phyloP scores from a whole-genome alignment of 73 alveolate genomes.

The Tetrahymena elliotti region DNA sequence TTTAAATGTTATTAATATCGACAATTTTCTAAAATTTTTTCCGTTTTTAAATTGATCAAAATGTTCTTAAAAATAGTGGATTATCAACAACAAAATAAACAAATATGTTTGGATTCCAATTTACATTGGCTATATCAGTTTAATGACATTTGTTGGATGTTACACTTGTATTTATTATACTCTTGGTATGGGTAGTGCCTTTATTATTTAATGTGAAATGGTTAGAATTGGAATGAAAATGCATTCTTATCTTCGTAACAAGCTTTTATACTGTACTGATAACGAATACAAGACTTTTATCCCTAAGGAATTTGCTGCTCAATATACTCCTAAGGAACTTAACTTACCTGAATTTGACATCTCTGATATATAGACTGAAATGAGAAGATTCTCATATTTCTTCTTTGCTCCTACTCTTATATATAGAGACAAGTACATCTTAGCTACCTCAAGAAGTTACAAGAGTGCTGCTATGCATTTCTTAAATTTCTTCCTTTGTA shows the following conservation, averaged over 20 bases:
- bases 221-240: conserved; percentile 70
- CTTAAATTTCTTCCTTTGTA: conserved; percentile 37
- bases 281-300: conserved; percentile 44
- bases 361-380: conserved; percentile 31
- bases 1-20: background rate
- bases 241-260: conserved; percentile 80
- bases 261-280: conserved; percentile 54
- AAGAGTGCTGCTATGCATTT: conserved; percentile 17
- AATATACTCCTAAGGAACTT: conserved; percentile 45
- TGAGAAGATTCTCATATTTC: conserved; percentile 52
- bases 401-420: conserved; percentile 75
- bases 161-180: conserved; percentile 8
- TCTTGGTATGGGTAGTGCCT: conserved; percentile 55
- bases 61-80: conserved; percentile 4
- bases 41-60: background rate
- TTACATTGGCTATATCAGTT: background rate
- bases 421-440: conserved; percentile 65
- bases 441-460: conserved; percentile 36
- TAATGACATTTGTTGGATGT: conserved; percentile 14
- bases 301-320: conserved; percentile 46
- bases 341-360: conserved; percentile 59
- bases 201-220: conserved; percentile 67
- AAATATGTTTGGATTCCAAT: conserved; percentile 30
- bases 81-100: background rate
- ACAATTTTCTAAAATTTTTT: no score